Evolutionary conservation across 2,329 filamentous ascomycete genomes (phyloP).

Genomic region (Albophoma yamanashiensis): DNA sequence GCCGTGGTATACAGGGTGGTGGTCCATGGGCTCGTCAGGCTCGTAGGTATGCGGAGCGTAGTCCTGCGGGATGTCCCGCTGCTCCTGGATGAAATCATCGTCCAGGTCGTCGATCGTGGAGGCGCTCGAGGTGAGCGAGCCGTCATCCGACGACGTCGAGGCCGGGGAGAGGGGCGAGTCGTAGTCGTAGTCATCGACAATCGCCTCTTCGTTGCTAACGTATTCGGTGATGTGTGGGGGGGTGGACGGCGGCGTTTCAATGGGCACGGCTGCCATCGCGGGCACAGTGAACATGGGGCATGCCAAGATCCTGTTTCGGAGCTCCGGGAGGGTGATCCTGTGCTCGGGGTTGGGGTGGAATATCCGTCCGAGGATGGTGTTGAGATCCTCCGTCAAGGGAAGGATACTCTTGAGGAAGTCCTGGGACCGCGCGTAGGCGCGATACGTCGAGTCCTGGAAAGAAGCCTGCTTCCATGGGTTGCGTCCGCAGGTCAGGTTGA

Average conservation of each 20-base stretch:
- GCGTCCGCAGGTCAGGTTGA: constrained; percentile 94
- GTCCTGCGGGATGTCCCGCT: constrained; percentile 28
- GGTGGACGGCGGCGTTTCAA: constrained; percentile 29
- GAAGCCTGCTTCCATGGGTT: constrained; percentile 99
- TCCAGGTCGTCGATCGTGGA: constrained; percentile 41
- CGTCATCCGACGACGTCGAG: constrained; percentile 40
- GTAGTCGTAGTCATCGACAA: constrained; percentile 31
- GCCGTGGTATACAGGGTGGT: constrained; percentile 23
- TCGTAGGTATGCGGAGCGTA: constrained; percentile 33
- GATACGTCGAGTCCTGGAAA: constrained; percentile 86
- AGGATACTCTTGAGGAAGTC: constrained; percentile 89
- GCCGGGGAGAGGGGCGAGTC: constrained; percentile 39
- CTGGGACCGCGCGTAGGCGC: constrained; percentile 73
- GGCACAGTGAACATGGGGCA: constrained; percentile 64
- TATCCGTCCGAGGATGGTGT: constrained; percentile 75
- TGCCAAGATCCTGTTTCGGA: constrained; percentile 64
- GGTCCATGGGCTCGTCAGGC: constrained; percentile 30
- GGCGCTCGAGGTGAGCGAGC: constrained; percentile 42
- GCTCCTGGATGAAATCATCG: constrained; percentile 36
- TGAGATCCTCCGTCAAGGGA: constrained; percentile 80
- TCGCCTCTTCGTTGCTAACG: constrained; percentile 36
- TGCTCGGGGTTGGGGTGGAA: constrained; percentile 79
- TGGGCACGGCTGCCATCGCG: constrained; percentile 18
- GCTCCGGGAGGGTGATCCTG: constrained; percentile 70
- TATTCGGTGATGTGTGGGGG: constrained; percentile 32